Evolutionary conservation across 2,329 filamentous ascomycete species (phyloP), one percentile per base, ranked within the genome.

Genomic region (Trichoderma guizhouense): DNA sequence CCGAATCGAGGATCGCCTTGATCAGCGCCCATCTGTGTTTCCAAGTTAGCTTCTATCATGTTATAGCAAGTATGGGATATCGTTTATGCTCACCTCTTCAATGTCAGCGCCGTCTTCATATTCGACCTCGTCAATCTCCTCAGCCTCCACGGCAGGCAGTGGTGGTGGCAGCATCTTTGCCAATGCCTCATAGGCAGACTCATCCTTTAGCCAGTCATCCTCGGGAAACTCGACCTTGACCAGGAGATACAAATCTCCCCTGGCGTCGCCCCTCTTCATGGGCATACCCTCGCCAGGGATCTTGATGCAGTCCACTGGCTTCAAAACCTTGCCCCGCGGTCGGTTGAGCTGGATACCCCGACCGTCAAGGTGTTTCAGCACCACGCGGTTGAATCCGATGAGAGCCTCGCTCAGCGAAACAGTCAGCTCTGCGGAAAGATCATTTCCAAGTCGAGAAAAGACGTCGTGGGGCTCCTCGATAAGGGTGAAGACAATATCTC

Each of bases 271-370:
- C 71, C 91, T 90, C 87, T 98, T 98, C 76, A 91, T 82, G 2
- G 96, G 96, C 96, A 99, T 99, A 73, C 96, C 96, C 84, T 99
- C 96, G 30, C 94, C 94, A 2, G 87, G 82, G 1, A 99, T 85
- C 84, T 94, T 97, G 76, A 99, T 86, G 8, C 95, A 89, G 79
- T 99, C 93, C 30, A 91, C 92, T 0, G 96, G 95, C 30, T 90
- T 89, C 43, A 99, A 83, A 66, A 98, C 87, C 80, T 95, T 92
- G 76, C 95, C 95, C 77, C 92, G 89, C 18, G 93, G 89, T 75
- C 96, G 91, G 69, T 90, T 87, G 61, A 99, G 86, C 72, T 92
- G 88, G 72, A 99, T 95, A 34, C 96, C 96, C 71, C 96, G 90
- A 34, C 95, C 96, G 79, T 99, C 96, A 9, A 99, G 90, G 81